Percentiles rank a stretch among this genome's conserved stretches.
phyloP scores from a whole-genome alignment of 225 moss, liverwort and hornwort genomes.

The Bryoerythrophyllum caledonicum region DNA sequence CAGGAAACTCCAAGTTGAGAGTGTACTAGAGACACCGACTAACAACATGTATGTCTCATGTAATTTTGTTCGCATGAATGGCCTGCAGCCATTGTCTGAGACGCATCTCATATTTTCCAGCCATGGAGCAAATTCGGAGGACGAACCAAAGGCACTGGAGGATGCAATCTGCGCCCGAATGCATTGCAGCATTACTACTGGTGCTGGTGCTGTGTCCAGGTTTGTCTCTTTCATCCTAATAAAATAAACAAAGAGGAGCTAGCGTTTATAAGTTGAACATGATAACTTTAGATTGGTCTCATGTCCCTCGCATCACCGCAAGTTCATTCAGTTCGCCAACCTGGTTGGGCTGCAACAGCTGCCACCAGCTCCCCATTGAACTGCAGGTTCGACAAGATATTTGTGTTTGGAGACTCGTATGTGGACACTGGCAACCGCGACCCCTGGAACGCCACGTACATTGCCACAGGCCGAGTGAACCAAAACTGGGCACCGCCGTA shows the following conservation, averaged over 20 bases:
- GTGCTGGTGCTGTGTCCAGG: conserved; percentile 16
- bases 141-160: conserved; percentile 11
- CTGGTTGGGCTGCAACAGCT: no score
- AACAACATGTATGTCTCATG: neutral
- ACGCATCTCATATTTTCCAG: neutral
- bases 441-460: conserved; percentile 18
- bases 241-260: neutral
- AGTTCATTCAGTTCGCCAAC: neutral
- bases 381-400: conserved; percentile 37
- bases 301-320: neutral
- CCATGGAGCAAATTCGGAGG: conserved; percentile 6
- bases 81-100: neutral
- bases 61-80: no score
- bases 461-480: conserved; percentile 36
- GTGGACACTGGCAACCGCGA: conserved; percentile 58
- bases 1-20: neutral
- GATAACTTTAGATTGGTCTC: neutral
- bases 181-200: conserved; percentile 9
- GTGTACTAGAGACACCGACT: neutral
- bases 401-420: conserved; percentile 63
- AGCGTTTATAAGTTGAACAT: no score
- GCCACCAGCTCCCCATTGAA: no score
- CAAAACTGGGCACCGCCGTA: conserved; percentile 44
- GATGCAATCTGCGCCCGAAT: neutral
- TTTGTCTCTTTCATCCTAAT: conserved; percentile 12